These are phyloP conservation scores for Boletus mariae DNA, from an alignment of 1,284 basidiomycete species.

Conservation along the genomic window DNA sequence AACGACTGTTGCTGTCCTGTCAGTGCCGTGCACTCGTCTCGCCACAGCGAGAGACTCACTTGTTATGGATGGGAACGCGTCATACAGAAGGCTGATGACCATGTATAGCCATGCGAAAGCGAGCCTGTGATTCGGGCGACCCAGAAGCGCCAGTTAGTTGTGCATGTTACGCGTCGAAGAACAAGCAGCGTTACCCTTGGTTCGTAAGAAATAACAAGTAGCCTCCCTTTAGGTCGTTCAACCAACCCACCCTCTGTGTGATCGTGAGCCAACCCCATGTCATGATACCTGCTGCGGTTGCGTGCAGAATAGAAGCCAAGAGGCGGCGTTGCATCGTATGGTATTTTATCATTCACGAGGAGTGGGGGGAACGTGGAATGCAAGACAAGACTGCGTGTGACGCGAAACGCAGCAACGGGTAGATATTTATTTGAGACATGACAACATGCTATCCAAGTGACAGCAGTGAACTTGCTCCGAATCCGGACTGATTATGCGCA, in stretches of 20 bases:
- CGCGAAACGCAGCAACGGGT: background rate
- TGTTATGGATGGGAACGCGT: conserved; percentile 22
- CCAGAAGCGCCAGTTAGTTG: background rate
- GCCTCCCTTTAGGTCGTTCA: conserved; percentile 54
- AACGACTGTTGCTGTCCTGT: conserved; percentile 8
- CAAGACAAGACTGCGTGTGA: background rate
- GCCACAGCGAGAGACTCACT: conserved; percentile 11
- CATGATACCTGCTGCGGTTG: conserved; percentile 42
- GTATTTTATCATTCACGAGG: too few species aligned
- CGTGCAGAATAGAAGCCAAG: conserved; percentile 36
- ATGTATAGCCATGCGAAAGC: conserved; percentile 29
- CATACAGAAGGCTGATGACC: conserved; percentile 24
- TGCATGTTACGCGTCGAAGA: background rate
- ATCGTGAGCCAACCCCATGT: conserved; percentile 41
- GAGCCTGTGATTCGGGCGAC: conserved; percentile 11
- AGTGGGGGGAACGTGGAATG: background rate
- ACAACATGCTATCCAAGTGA: background rate
- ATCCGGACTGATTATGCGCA: background rate
- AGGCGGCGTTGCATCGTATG: conserved; percentile 17
- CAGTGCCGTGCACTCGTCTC: background rate
- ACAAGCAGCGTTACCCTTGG: conserved; percentile 51
- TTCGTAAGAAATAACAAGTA: conserved; percentile 74
- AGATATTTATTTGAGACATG: background rate
- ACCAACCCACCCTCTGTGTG: conserved; percentile 21
- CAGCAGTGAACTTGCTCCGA: background rate